These are phyloP conservation scores for Paxillus rubicundulus DNA, from an alignment of 768 basidiomycete species.

Conservation along the genomic window DNA sequence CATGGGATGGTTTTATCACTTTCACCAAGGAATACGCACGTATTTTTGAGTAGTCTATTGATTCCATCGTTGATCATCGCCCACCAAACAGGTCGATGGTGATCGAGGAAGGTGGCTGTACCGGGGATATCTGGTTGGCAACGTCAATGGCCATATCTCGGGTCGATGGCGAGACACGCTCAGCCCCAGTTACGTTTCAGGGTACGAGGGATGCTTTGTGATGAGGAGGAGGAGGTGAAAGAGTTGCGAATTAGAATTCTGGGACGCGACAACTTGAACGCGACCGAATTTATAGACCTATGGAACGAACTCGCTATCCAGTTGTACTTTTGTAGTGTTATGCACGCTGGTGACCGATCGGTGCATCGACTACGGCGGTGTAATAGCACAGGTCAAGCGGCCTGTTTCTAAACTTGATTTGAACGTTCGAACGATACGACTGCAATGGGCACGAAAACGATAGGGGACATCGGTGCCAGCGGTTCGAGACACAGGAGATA, in stretches of 20 bases:
- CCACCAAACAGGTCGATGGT: conserved; percentile 50
- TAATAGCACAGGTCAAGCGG: no score
- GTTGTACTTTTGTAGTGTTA: neutral
- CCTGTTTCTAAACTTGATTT: neutral
- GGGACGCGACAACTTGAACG: neutral
- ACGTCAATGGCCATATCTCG: conserved; percentile 64
- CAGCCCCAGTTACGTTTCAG: conserved; percentile 55
- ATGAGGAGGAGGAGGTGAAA: conserved; percentile 62
- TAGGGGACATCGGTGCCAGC: neutral
- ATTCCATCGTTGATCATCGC: neutral
- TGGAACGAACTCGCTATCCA: neutral
- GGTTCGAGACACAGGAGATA: neutral
- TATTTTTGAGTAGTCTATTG: conserved; percentile 32
- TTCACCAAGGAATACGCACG: conserved; percentile 90
- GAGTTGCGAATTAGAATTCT: neutral
- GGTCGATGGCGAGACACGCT: conserved; percentile 88
- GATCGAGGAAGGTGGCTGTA: conserved; percentile 85
- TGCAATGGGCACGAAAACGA: neutral
- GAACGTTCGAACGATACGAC: neutral
- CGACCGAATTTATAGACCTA: neutral
- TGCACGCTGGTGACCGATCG: no score
- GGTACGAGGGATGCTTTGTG: conserved; percentile 86
- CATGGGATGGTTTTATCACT: conserved; percentile 77
- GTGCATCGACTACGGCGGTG: no score
- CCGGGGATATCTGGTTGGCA: conserved; percentile 77